Evolutionary conservation across 805 yeast genomes (phyloP).

Genomic region (Wickerhamiella brachini): DNA sequence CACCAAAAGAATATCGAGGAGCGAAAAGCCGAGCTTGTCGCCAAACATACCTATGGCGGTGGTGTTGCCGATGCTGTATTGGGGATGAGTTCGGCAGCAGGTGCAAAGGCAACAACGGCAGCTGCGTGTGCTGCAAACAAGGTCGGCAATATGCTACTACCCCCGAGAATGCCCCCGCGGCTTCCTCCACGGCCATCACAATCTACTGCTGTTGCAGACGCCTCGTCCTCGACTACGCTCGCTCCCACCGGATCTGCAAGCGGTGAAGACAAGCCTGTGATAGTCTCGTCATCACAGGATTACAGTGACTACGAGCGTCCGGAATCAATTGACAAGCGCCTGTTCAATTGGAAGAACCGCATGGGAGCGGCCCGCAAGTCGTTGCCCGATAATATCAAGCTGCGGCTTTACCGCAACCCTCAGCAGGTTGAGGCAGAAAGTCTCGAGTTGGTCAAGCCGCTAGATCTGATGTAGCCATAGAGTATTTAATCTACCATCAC

Average conservation of each 20-base stretch:
- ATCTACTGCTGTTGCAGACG: too few species aligned
- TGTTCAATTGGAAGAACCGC: constrained; percentile 44
- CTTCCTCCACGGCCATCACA: background rate
- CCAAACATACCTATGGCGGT: background rate
- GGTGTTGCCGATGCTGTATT: constrained; percentile 1
- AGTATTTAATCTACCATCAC: background rate
- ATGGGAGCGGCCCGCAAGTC: constrained; percentile 30
- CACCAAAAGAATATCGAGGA: constrained; percentile 6
- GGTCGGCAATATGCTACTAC: constrained; percentile 8
- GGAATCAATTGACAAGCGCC: constrained; percentile 31
- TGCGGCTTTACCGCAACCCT: constrained; percentile 34
- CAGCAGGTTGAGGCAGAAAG: constrained; percentile 28
- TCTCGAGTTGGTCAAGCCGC: constrained; percentile 9
- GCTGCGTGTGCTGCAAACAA: constrained; percentile 15
- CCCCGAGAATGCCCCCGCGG: background rate
- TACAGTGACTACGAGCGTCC: constrained; percentile 13
- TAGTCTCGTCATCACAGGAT: constrained; percentile 19
- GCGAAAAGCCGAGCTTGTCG: background rate
- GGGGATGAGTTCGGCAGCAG: background rate
- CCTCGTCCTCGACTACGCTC: too few species aligned
- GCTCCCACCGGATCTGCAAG: too few species aligned
- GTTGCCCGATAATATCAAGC: constrained; percentile 28
- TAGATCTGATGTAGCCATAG: background rate
- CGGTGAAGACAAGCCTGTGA: constrained; percentile 4
- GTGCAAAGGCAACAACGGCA: background rate